These are phyloP conservation scores for Jaltomata sinuosa DNA, from an alignment of 257 asterid species.

Conservation along the genomic window DNA sequence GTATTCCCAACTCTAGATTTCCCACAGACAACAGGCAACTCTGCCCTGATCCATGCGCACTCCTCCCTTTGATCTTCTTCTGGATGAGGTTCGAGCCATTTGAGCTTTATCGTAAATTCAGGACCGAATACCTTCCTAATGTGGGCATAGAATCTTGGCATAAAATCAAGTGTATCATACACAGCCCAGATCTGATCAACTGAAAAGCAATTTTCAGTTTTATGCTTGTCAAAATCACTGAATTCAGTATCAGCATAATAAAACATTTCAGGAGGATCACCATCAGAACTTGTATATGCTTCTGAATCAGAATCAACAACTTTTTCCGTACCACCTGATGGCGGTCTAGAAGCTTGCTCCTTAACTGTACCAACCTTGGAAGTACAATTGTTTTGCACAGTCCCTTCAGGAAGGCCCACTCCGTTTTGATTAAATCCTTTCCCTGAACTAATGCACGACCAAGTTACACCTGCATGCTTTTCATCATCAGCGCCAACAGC, in stretches of 20 bases:
- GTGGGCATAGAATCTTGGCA: conserved; percentile 72
- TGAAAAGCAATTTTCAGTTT: conserved; percentile 25
- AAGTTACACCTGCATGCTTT: conserved; percentile 5
- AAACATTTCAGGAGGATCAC: neutral
- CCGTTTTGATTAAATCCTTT: conserved; percentile 7
- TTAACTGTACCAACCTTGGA: conserved; percentile 5
- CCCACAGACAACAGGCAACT: conserved; percentile 61
- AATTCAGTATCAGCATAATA: conserved; percentile 52
- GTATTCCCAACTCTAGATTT: conserved; percentile 24
- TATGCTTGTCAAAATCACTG: conserved; percentile 47
- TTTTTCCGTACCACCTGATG: conserved; percentile 10
- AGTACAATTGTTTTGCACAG: conserved; percentile 1
- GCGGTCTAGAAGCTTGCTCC: neutral
- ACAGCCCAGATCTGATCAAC: conserved; percentile 68
- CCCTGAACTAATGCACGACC: conserved; percentile 5
- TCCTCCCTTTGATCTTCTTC: neutral
- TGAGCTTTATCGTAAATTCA: neutral
- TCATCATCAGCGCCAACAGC: conserved; percentile 2
- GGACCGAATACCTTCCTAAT: conserved; percentile 24
- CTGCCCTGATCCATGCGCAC: conserved; percentile 16
- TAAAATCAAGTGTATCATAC: conserved; percentile 38
- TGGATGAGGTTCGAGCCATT: neutral
- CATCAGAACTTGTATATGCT: conserved; percentile 8
- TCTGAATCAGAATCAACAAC: conserved; percentile 34
- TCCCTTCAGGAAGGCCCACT: conserved; percentile 12